Evolutionary conservation across 2,329 filamentous ascomycete species (phyloP), one percentile per base, ranked within the genome.

Genomic region (Pyrenophora seminiperda): DNA sequence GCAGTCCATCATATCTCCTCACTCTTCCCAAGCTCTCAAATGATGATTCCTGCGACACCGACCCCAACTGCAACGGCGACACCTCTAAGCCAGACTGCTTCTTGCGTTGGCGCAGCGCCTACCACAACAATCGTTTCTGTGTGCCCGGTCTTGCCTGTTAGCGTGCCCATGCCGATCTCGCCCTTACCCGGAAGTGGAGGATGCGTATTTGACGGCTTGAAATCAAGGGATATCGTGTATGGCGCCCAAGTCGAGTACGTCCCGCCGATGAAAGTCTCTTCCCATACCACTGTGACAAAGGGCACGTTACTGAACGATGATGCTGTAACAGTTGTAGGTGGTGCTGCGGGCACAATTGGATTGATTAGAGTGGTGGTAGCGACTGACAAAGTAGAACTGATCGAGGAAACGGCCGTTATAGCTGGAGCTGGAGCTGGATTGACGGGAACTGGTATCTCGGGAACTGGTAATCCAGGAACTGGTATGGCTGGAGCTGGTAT

Each of bases 101-200:
- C 45, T 33, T 41, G 47, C 20, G 66, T 63, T n/a, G 58, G 53
- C 30, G 59, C 62, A 13, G 63, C 68, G 3, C 55, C 63, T 4
- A 53, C 63, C 3, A 53, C 56, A 3, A 56, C 58, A 3, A 66
- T 43, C 6, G 67, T 71, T 53, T 62, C 63, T 29, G 63, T 67
- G 22, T 62, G 39, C 2, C 67, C 68, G 9, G 55, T 48, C 44
- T 63, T 41, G 9, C 66, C 68, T 18, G 65, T 71, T 46, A 72
- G 44, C 22, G 67, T 71, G 5, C 70, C 70, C 67, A 73, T 65
- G 1, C 71, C 71, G 29, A 74, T 65, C 15, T 53, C 48, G 5
- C 71, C 71, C 14, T 49, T 56, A 1, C 67, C 67, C 7, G 70
- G 70, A 14, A 38, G 18, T 3, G 69, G 61, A 13, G 50, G 54